A percentile compares a stretch with the other conserved stretches of the same genome.
phyloP scores from a whole-genome alignment of 108 stramenopile genomes.

The Skeletonema tropicum region DNA sequence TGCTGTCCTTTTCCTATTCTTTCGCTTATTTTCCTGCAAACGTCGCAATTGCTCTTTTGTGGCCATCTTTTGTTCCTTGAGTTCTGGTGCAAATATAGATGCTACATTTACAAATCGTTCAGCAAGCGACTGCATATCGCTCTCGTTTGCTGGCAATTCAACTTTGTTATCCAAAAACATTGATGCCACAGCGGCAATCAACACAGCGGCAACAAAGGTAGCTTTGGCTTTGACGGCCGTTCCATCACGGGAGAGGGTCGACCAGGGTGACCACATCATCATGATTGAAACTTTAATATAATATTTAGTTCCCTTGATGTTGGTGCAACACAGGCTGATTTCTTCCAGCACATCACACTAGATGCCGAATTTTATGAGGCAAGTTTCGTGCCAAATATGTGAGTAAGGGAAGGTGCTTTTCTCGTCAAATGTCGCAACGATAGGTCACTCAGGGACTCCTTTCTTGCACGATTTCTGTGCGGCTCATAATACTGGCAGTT shows the following conservation, averaged over 20 bases:
- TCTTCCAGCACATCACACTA: too few species aligned
- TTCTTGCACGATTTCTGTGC: too few species aligned
- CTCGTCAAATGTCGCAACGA: too few species aligned
- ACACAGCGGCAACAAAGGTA: neutral
- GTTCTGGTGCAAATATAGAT: neutral
- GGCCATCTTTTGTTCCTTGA: neutral
- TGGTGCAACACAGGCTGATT: too few species aligned
- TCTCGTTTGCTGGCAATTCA: neutral
- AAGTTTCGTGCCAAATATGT: too few species aligned
- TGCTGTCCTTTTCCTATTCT: neutral
- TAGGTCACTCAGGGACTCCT: too few species aligned
- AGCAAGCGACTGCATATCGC: neutral
- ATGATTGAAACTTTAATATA: neutral
- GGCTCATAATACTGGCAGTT: too few species aligned
- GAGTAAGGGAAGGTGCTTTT: too few species aligned
- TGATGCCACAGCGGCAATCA: neutral
- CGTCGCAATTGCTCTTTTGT: neutral
- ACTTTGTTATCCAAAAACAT: neutral
- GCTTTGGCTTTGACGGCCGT: neutral
- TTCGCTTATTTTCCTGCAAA: neutral
- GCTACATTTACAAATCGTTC: neutral
- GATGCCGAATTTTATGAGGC: too few species aligned
- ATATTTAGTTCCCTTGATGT: too few species aligned
- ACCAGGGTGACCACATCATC: neutral
- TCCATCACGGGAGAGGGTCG: neutral